Conservation (phyloP, 257 asterid species). For the Salvia splendens region DNA sequence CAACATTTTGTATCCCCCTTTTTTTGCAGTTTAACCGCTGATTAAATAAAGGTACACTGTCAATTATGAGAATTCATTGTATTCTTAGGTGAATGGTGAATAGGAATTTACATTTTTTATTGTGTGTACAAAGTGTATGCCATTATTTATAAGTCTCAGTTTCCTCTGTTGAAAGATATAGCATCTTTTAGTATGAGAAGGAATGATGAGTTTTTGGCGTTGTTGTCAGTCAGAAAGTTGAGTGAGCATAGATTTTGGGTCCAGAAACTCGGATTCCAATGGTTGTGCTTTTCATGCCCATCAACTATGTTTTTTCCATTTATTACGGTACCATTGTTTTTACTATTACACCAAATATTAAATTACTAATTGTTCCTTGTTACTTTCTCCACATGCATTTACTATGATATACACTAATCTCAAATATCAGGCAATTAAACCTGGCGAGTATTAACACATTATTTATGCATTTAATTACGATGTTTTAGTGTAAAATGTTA, state of each 20-base stretch:
- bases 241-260: slow-evolving; percentile 27
- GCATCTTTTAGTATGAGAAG: neutral
- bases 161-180: neutral
- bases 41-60: neutral
- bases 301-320: neutral
- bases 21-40: neutral
- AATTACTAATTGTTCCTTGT: neutral
- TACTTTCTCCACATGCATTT: neutral
- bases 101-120: neutral
- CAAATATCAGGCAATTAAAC: too few species aligned
- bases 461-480: too few species aligned
- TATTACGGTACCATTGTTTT: neutral
- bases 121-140: too few species aligned
- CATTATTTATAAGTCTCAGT: neutral
- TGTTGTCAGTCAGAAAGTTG: slow-evolving; percentile 10
- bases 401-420: too few species aligned
- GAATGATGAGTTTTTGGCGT: neutral
- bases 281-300: neutral
- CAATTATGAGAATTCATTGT: neutral
- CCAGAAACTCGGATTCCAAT: slow-evolving; percentile 17
- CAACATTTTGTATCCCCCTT: neutral
- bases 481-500: too few species aligned
- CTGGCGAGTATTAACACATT: too few species aligned
- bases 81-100: neutral
- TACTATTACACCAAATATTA: neutral